Base-by-base conservation (phyloP, 495 filamentous ascomycete species). In the Aspergillus sparsus region DNA sequence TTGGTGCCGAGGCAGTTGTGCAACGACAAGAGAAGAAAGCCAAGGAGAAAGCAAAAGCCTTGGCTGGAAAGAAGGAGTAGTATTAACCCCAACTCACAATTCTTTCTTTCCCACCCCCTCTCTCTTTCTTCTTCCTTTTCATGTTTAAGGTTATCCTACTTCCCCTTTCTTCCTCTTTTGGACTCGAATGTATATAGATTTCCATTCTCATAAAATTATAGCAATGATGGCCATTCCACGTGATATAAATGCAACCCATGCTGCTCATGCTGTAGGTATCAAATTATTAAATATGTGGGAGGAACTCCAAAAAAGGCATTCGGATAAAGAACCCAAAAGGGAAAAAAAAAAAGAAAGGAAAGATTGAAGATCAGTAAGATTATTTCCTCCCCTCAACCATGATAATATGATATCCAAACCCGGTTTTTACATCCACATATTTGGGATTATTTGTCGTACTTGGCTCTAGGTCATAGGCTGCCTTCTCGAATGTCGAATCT, bases 381-480 rank as follows among this genome's bases (percentile, higher is more conserved):
- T 62, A 89, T 67, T 87, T 88, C 67, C 87, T 74, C 32, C 86
- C 88, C 64, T 88, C 89, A 5, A 96, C 90, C 87, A 96, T 94
- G 57, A 97, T 87, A 55, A 96, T 86, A 74, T 97, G 93, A 80
- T 96, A 96, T n/a, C 93, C 93, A 76, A 87, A 87, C 8, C 80
- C 79, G 3, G 91, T 93, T 78, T 95, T 96, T 34, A 85, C 88
- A 75, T 95, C 89, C 12, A 75, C 89, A 69, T 82, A 89, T 67
- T 87, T 88, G 7, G 92, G 90, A 58, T 80, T 90, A 11, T 68
- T 82, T n/a, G 87, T 91, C 18, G 88, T 87, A 70, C 89, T 92
- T 0, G 85, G 77, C 63, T 90, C 87, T 41, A 97, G 78, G 21
- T 86, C 86, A 66, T 88, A 96, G 9, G 92, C 93, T 5, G 86